Base-by-base conservation (phyloP, 345 rosid genomes). In the Arabidopsis suecica region DNA sequence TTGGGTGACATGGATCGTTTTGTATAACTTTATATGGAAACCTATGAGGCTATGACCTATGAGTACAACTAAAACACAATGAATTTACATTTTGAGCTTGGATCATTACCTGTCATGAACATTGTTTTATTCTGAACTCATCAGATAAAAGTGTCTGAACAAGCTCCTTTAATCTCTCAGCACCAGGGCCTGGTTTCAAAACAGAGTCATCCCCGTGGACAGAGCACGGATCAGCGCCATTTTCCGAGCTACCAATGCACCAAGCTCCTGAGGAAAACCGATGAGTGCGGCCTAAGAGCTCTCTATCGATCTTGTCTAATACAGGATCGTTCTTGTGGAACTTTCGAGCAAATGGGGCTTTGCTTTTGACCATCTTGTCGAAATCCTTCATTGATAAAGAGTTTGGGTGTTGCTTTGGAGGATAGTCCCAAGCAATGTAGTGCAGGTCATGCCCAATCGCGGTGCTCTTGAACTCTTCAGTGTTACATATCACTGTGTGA, bases 341-440 rank as follows among this genome's bases (percentile, higher is more conserved):
- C 79, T 91, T 93, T 63, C 98, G 77, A 1, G 97, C 98, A 54
- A 93, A 93, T 2, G 98, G 96, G 1, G 91, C 90, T 40, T 84
- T 84, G 83, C 97, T 93, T 40, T 85, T 76, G 9, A 91, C 86
- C 96, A 91, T 93, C 50, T 79, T 82, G 53, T 74, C 83, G 49
- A 72, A 91, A 75, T 93, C 96, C 9, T 85, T 59, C 25, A 73
- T 57, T 1, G 91, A 81, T 51, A 93, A 87, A 82, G 86, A 89
- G 86, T 91, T 93, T 0, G 97, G 98, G 74, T 93, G 98, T 33
- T 93, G 98, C 79, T 86, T 89, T 0, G 97, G 98, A 61, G 97
- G 98, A 75, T 83, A 89, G 82, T 83, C 98, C 98, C 97, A 93
- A 9, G 96, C 79, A 78, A 93, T 93, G 90, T 89, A 93, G 79